Base-by-base conservation (phyloP, 192 early-diverging fungal species). In the Podila minutissima region DNA sequence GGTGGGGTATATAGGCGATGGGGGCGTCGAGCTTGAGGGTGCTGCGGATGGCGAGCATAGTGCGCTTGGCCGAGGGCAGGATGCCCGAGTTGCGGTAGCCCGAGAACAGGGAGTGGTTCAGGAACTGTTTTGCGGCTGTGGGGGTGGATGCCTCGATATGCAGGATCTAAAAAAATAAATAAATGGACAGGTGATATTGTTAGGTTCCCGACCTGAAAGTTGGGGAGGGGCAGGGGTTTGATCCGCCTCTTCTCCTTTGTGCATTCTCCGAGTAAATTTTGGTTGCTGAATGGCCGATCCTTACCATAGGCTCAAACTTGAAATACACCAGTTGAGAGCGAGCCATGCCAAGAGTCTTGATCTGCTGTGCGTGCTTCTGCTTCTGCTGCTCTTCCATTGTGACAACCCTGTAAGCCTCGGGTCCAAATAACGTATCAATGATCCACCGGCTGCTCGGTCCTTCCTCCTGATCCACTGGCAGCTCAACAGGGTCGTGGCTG, bases 221-320 rank as follows among this genome's bases (percentile, higher is more conserved):
- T n/a, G 29, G 29, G 29, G 29, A 3, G 29, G 29, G 29, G 29
- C 3, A 3, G 29, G n/a, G n/a, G n/a, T 20, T 17, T 20, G 22
- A 1, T 53, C 7, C 5, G 11, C 35, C 35, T 38, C 32, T 63
- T 38, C 9, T 15, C 33, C 20, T 37, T 33, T 6, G 5, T 33
- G 19, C 10, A 22, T 41, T 11, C 26, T 58, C 29, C 66, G 35
- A 6, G 0, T 10, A 10, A 32, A 31, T 58, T 59, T 66, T 13
- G 10, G 49, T 29, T 26, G 62, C 28, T 33, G 33, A 55, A 41
- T 48, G n/a, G n/a, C 29, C 22, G 15, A 28, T 6, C 33, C 37
- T 57, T 85, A 88, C 87, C 82, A 89, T 75, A 11, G 88, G 86
- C 33, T 89, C 86, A 64, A 89, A 89, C 60, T 89, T 89, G 72